These are phyloP conservation scores for Cyclaneusma minus DNA, from an alignment of 2,329 filamentous ascomycete species.

Conservation along the genomic window DNA sequence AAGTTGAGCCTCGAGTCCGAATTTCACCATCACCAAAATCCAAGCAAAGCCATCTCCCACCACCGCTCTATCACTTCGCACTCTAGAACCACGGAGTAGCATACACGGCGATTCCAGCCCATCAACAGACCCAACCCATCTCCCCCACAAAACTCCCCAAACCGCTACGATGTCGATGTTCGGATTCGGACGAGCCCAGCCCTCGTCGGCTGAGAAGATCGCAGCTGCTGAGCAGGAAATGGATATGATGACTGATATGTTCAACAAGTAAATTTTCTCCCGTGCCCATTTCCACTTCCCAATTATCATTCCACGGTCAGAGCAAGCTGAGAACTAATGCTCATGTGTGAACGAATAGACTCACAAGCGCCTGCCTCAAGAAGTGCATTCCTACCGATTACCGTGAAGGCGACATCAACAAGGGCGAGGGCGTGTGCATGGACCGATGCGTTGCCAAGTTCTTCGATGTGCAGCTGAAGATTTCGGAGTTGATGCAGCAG, in stretches of 20 bases:
- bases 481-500: slow-evolving; percentile 89
- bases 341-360: slow-evolving; percentile 29
- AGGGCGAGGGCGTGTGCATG: slow-evolving; percentile 95
- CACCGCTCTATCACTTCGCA: too few species aligned
- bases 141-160: background rate
- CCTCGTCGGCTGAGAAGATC: slow-evolving; percentile 93
- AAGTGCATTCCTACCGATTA: slow-evolving; percentile 91
- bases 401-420: slow-evolving; percentile 93
- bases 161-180: slow-evolving; percentile 51
- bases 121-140: background rate
- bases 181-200: slow-evolving; percentile 62
- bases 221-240: slow-evolving; percentile 92
- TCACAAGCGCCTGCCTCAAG: slow-evolving; percentile 76
- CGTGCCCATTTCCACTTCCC: slow-evolving; percentile 3
- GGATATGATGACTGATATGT: slow-evolving; percentile 95
- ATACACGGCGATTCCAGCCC: too few species aligned
- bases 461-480: slow-evolving; percentile 97
- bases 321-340: background rate
- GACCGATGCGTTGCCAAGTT: slow-evolving; percentile 97
- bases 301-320: slow-evolving; percentile 2
- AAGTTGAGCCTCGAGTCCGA: too few species aligned
- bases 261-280: slow-evolving; percentile 60
- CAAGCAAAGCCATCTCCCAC: too few species aligned
- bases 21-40: too few species aligned
- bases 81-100: too few species aligned